Base-by-base conservation (phyloP, 164 flowering plant genomes). In the Magnolia officinalis region DNA sequence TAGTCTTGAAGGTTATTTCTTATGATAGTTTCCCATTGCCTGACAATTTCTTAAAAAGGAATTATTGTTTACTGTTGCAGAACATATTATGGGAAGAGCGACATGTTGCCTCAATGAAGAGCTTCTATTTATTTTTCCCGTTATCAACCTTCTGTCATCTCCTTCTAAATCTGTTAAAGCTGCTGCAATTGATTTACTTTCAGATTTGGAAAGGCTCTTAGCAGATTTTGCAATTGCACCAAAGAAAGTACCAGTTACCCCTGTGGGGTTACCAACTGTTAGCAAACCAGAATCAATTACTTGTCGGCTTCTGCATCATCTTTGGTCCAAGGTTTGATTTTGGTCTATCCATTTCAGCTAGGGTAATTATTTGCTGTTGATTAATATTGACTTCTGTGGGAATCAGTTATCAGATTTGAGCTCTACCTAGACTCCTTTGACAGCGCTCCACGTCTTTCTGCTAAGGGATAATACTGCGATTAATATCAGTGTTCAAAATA, bases 281-380 rank as follows among this genome's bases (percentile, higher is more conserved):
- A 86, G 90, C 81, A 86, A 81, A 76, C 86, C 84, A 45, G 95
- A 82, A 72, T 71, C 78, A 70, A 83, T 92, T 67, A 69, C 85
- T 66, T 81, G 75, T 73, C 85, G 88, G 81, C 88, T 91, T 75
- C 72, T 94, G 75, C 87, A 81, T 72, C 85, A 87, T 78, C 82
- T 90, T 37, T 92, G 92, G 94, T 83, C 81, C 80, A 91, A 96
- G 99, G 99, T 96, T 78, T 69, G 21, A 31, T 72, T 73, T 79
- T 65, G 50, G 50, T 68, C 64, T 21, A 7, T 75, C 31, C 69
- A 49, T 51, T 63, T 24, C 20, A 23, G 51, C 59, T 45, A 72
- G 20, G 10, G 7, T 8, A 6, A 11, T 19, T 24, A 20, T n/a
- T 52, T 10, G 26, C 8, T 19, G 7, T 72, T 29, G 21, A 7